phyloP scores from a whole-genome alignment of 352 stramenopile genomes.

The Thraustochytrium striatum region DNA sequence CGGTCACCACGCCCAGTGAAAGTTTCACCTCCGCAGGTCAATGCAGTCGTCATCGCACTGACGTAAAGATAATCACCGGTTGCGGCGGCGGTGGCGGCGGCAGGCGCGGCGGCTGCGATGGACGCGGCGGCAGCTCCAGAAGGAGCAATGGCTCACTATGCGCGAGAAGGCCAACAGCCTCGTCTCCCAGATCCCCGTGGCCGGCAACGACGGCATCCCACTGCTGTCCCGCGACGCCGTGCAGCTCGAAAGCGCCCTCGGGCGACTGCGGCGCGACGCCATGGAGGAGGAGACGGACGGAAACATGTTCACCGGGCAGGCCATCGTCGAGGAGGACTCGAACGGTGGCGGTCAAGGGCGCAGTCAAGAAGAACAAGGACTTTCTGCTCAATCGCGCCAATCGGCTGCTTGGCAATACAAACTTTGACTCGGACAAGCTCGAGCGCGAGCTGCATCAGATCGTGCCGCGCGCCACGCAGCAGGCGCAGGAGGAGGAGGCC shows the following conservation, averaged over 20 bases:
- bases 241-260: slow-evolving; percentile 8
- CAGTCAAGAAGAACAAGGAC: slow-evolving; percentile 6
- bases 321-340: neutral
- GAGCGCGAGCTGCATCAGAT: slow-evolving; percentile 41
- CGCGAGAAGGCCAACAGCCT: slow-evolving; percentile 3
- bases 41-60: no score
- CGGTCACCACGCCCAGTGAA: no score
- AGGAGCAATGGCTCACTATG: slow-evolving; percentile 17
- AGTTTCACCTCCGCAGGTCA: no score
- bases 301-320: slow-evolving; percentile 37
- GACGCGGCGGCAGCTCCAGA: neutral
- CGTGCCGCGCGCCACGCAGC: slow-evolving; percentile 18
- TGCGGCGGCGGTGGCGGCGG: no score
- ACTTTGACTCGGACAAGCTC: slow-evolving; percentile 40
- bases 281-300: slow-evolving; percentile 33
- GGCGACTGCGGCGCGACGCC: neutral
- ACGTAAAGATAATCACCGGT: no score
- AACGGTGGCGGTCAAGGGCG: slow-evolving; percentile 5
- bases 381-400: slow-evolving; percentile 21
- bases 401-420: slow-evolving; percentile 15
- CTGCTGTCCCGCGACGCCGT: neutral
- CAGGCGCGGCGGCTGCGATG: no score
- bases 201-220: slow-evolving; percentile 24
- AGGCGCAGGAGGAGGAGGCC: slow-evolving; percentile 21
- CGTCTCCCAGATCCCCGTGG: slow-evolving; percentile 7